Evolutionary conservation across 2,329 filamentous ascomycete species (phyloP), one percentile per base, ranked within the genome.

Genomic region (Basipetospora sp.): DNA sequence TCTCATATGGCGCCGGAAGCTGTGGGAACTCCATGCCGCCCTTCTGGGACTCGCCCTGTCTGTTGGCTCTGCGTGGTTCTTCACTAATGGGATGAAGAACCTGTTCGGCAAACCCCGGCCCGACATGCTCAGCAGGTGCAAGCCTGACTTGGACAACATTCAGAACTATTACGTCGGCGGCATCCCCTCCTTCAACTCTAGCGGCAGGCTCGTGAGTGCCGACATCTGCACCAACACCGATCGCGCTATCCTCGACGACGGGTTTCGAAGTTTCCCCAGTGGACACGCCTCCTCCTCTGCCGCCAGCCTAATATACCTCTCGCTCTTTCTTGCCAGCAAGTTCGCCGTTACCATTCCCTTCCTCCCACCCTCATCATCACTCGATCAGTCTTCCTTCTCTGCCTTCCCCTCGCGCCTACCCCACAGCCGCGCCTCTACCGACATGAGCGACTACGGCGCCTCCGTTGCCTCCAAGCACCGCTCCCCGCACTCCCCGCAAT

Each of bases 1-100:
- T 4, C 58, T 83, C 38, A 65, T 87, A 31, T 86, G 83, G 77
- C 74, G 72, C 52, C 71, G 83, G 45, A 94, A 90, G 59, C 55
- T 94, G 2, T 94, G 88, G 86, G 87, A 94, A 56, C 76, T 83
- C 54, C 85, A 94, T 53, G 76, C 75, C 2, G 86, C 83, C 41
- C 84, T 80, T 74, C 74, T 94, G 49, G 87, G 87, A 0, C 67
- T 94, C 3, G 82, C 67, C 1, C 64, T 94, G 14, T 74, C 81
- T 3, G 63, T 85, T 8, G 74, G 77, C 3, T 65, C 73, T 2
- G 71, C 80, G 4, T 92, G 81, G 63, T 75, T 90, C 56, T 75
- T 92, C 48, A 88, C 86, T 1, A 77, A 84, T 48, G 82, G 80
- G 36, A 75, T 93, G 67, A 94, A 94, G 68, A 84, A 79, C 50